phyloP scores from a whole-genome alignment of 169 alveolate species.

The Eimeria falciformis region DNA sequence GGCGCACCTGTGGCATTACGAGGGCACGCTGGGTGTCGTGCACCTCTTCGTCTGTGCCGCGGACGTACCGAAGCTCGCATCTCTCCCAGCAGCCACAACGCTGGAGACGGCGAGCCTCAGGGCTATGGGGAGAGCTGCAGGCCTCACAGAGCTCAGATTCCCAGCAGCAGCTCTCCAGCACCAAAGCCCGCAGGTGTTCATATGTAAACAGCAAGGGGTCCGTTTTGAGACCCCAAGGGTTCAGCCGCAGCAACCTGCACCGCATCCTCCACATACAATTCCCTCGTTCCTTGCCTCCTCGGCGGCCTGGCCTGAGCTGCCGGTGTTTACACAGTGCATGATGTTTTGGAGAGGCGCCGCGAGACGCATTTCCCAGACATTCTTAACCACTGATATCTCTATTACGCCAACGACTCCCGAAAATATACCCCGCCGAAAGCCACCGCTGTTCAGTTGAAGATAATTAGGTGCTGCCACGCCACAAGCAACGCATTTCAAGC shows the following conservation, averaged over 20 bases:
- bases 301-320: too few relatives aligned
- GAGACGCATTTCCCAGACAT: too few relatives aligned
- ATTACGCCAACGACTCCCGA: too few relatives aligned
- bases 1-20: constrained; percentile 38
- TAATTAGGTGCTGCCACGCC: too few relatives aligned
- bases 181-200: not conserved
- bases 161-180: constrained; percentile 15
- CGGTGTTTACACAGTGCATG: too few relatives aligned
- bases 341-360: too few relatives aligned
- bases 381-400: too few relatives aligned
- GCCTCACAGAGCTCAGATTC: not conserved
- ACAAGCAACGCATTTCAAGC: too few relatives aligned
- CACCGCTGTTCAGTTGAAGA: too few relatives aligned
- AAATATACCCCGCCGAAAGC: too few relatives aligned
- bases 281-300: too few relatives aligned
- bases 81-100: not conserved
- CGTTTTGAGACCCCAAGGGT: constrained; percentile 30
- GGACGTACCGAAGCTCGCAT: constrained; percentile 8
- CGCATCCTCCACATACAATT: too few relatives aligned
- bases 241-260: constrained; percentile 52
- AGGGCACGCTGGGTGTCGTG: constrained; percentile 16
- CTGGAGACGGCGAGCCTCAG: not conserved
- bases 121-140: not conserved
- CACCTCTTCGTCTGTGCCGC: constrained; percentile 32
- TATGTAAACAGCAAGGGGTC: constrained; percentile 19